Conservation (phyloP, 768 basidiomycete genomes). For the Xerocomus brunneocitrinus region DNA sequence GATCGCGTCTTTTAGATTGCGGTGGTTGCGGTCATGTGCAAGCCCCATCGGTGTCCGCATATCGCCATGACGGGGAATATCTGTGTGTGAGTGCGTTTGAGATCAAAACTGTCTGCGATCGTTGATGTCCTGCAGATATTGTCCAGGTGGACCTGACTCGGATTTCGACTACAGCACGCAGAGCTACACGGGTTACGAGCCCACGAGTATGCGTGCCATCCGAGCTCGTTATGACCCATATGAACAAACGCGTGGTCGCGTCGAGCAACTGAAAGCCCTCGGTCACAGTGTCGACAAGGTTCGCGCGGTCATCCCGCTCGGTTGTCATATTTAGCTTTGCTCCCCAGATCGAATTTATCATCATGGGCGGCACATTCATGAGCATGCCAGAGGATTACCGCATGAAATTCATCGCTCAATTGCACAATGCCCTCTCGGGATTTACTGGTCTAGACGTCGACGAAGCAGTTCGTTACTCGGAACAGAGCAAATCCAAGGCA, state of each 20-base stretch:
- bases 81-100: conserved; percentile 68
- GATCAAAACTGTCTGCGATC: background rate
- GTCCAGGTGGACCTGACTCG: conserved; percentile 97
- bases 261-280: conserved; percentile 93
- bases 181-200: conserved; percentile 92
- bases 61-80: conserved; percentile 99
- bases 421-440: conserved; percentile 95
- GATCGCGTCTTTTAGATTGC: conserved; percentile 60
- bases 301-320: conserved; percentile 7
- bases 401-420: conserved; percentile 86
- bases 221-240: conserved; percentile 96
- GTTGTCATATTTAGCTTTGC: background rate
- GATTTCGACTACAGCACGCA: conserved; percentile 99
- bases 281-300: conserved; percentile 98
- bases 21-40: conserved; percentile 99
- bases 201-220: conserved; percentile 98
- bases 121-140: conserved; percentile 57
- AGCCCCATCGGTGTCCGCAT: conserved; percentile 98
- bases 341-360: conserved; percentile 76
- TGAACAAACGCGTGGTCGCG: conserved; percentile 91
- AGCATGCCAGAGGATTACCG: conserved; percentile 98
- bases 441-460: conserved; percentile 92
- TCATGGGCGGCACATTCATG: conserved; percentile 99
- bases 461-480: conserved; percentile 95
- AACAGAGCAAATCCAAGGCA: conserved; percentile 96